These are phyloP conservation scores for Neurospora tetraspora DNA, from an alignment of 495 filamentous ascomycete genomes.

Conservation along the genomic window DNA sequence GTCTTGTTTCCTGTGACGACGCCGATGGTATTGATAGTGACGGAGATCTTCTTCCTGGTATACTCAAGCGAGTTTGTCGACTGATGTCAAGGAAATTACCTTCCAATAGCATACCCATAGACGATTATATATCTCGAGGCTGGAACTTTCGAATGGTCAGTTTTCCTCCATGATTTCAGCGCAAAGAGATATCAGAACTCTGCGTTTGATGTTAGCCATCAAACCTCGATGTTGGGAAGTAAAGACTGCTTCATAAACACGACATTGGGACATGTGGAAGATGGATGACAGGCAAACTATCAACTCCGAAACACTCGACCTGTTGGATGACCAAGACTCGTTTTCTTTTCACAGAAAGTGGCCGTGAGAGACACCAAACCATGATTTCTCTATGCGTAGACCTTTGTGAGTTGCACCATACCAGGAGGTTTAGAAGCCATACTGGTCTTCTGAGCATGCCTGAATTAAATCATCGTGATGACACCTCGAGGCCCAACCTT, in stretches of 20 bases:
- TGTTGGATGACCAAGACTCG: background rate
- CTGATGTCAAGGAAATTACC: background rate
- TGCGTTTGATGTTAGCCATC: background rate
- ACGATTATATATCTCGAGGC: background rate
- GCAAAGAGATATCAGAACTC: background rate
- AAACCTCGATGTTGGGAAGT: background rate
- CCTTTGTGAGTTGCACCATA: background rate
- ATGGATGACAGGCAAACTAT: background rate
- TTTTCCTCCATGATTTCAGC: background rate
- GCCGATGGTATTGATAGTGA: background rate
- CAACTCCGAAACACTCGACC: background rate
- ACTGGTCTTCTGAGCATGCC: background rate
- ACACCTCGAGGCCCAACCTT: constrained; percentile 61
- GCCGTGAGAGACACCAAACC: background rate
- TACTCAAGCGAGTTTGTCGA: background rate
- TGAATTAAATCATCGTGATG: background rate
- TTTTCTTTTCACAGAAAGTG: background rate
- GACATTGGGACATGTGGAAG: background rate
- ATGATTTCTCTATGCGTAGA: background rate
- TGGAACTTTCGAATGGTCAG: background rate
- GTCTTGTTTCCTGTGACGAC: background rate
- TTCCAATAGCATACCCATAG: background rate
- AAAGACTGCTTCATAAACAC: background rate
- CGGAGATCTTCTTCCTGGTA: background rate
- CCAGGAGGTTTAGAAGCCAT: background rate